Base-by-base conservation (phyloP, 148 eudicot species). In the Cornus suecica region DNA sequence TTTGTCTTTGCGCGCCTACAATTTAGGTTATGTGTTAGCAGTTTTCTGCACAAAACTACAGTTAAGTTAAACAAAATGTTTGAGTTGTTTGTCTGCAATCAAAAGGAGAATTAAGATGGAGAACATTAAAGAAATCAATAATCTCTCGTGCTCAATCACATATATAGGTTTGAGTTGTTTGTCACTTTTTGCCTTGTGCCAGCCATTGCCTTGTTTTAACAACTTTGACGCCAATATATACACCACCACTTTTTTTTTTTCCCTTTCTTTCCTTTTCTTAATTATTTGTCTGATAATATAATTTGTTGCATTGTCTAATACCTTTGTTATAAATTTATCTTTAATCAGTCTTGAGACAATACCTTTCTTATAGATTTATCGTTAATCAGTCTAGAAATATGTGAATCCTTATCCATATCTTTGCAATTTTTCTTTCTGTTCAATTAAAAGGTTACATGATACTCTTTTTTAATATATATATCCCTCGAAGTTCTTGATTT, bases 401-500 rank as follows among this genome's bases (percentile, higher is more conserved):
- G 25, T 23, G 42, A 15, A 48, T 8, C 15, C 27, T 23, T 60
- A 45, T 78, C 65, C 48, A 30, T 61, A 28, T 60, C 20, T 30
- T 71, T 31, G 18, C 25, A 23, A 5, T 41, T 71, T 13, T 74
- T 18, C 61, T 11, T 80, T 66, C 10, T n/a, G 60, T 73, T 74
- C 25, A 67, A 60, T 13, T 5, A 8, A 30, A 15, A 64, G 15
- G 52, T 69, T 74, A 48, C 27, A 64, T 34, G 73, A 23, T 42
- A 27, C n/a, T 60, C 37, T 26, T 4, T 58, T 42, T 48, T 8
- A 25, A 16, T 72, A 62, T 2, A 5, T 61, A 65, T 71, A 32
- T 6, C 56, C 29, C 66, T 58, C 29, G 54, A 70, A 51, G 68
- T 73, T 70, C 69, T 78, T 82, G 76, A 78, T 78, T 74, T 78